Base-by-base conservation (phyloP, 208 protist genomes). In the Trypanosoma rangeli region DNA sequence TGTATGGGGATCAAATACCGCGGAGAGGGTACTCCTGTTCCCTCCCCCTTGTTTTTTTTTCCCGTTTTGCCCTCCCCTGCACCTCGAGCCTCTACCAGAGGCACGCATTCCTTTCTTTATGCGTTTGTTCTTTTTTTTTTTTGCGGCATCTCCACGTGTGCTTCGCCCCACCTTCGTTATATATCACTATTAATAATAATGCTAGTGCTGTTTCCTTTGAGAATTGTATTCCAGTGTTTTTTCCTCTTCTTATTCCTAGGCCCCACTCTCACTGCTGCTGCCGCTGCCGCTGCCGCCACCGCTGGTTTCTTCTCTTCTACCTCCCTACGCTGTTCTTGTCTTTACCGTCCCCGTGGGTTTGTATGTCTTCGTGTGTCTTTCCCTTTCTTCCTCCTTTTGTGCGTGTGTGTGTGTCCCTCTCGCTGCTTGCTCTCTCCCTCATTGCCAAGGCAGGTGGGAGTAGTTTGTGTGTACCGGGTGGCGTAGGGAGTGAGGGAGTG, bases 321-420 rank as follows among this genome's bases (percentile, higher is more conserved):
- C n/a, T n/a, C n/a, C n/a, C n/a, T n/a, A n/a, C 24, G 56, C 35
- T 48, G 39, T 73, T 63, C 44, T 65, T 75, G 55, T 1, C 42
- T n/a, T n/a, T n/a, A 9, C 42, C 15, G 42, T 46, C 15, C 13
- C 15, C 42, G 42, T 46, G 42, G 10, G n/a, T n/a, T 37, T 37
- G 33, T 37, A 9, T 58, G 3, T 52, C 35, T 28, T 79, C 54
- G 50, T 68, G 74, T 29, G 73, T 64, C 59, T 74, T 61, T 72
- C 53, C 42, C 46, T 63, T 28, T 64, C 24, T 46, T 9, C 62
- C 22, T 80, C n/a, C 33, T 73, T 52, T 69, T 37, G 12, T 68
- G 1, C 64, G 50, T 8, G 20, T 20, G 64, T 69, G 8, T 22
- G 58, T 59, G 46, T 55, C 50, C 35, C 26, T 67, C 49, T 18